Base-by-base conservation (phyloP, 140 eudicot species). In the Oenanthe javanica region DNA sequence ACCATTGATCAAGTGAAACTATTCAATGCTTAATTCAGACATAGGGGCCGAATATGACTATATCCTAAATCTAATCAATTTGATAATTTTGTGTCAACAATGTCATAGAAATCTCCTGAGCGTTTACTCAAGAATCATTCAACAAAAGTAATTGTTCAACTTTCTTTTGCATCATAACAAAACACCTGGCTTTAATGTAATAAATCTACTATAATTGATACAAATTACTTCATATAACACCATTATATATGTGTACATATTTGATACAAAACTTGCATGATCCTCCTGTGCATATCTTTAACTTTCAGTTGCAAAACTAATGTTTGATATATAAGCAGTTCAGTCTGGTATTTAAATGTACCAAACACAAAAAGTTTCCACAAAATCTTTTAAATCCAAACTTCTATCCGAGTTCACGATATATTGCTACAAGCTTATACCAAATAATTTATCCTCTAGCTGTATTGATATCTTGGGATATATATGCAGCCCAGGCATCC, bases 401-500 rank as follows among this genome's bases (percentile, higher is more conserved):
- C 69, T 61, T 27, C n/a, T 61, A 61, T n/a, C 36, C 12, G 67
- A 59, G 2, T 57, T 21, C 11, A 57, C 23, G 1, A 57, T 57
- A 57, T 5, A 57, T 16, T 57, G 31, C 67, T 59, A 59, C 67
- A 59, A 61, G 36, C 69, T 61, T 57, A 21, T 9, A 61, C 69
- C 31, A n/a, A 2, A n/a, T n/a, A 61, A 2, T 61, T 4, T n/a
- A 61, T 61, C 69, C 69, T 61, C 69, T 61, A 61, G 69, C 51
- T 77, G 80, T 77, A 6, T 21, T 42, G 18, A 54, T 18, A n/a
- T 61, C 69, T 61, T n/a, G 69, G 69, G 69, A 61, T 19, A n/a
- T 8, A 61, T 85, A 89, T 67, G 88, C 82, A 82, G 92, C 93
- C 97, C 97, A 90, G 71, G 97, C 96, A 79, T 92, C 96, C 93